Percentiles rank a stretch among this genome's conserved stretches.
Evolutionary conservation across 2,329 filamentous ascomycete genomes (phyloP).

Genomic region (Periconia macrospinosa): DNA sequence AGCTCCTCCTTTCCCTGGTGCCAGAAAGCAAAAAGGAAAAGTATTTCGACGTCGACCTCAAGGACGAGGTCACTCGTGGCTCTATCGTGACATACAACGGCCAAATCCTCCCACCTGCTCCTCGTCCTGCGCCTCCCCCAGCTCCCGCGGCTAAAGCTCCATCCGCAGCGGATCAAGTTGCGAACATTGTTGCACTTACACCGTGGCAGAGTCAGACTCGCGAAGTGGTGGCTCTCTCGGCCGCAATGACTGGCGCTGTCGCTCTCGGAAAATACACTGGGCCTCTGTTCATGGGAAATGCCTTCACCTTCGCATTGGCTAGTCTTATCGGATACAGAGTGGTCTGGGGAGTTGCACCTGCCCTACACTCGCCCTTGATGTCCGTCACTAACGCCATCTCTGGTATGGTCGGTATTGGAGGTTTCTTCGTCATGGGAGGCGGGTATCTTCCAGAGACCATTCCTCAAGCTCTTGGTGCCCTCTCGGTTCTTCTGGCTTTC

Average conservation of each 20-base stretch:
- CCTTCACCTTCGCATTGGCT: slow-evolving; percentile 81
- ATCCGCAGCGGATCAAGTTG: slow-evolving; percentile 44
- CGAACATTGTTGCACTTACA: slow-evolving; percentile 68
- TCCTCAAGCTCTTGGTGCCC: slow-evolving; percentile 74
- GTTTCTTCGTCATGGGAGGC: slow-evolving; percentile 85
- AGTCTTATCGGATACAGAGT: slow-evolving; percentile 85
- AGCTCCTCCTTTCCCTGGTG: slow-evolving; percentile 79
- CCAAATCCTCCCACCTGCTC: slow-evolving; percentile 73
- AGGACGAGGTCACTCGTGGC: slow-evolving; percentile 83
- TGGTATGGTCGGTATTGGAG: slow-evolving; percentile 84
- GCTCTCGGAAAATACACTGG: slow-evolving; percentile 77
- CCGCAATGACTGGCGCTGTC: slow-evolving; percentile 74
- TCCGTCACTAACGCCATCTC: slow-evolving; percentile 92
- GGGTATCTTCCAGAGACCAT: slow-evolving; percentile 65
- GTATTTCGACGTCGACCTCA: slow-evolving; percentile 76
- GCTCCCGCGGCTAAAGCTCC: slow-evolving; percentile 52
- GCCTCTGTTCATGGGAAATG: slow-evolving; percentile 84
- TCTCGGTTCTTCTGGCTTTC: slow-evolving; percentile 81
- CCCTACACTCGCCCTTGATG: slow-evolving; percentile 87
- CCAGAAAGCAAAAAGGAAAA: slow-evolving; percentile 77
- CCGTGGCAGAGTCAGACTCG: slow-evolving; percentile 80
- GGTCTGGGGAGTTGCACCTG: slow-evolving; percentile 83
- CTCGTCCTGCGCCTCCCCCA: slow-evolving; percentile 65
- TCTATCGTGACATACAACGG: slow-evolving; percentile 81
- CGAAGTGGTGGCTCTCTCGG: slow-evolving; percentile 74